These are phyloP conservation scores for Rhexocercosporidium sp. DNA, from an alignment of 2,329 filamentous ascomycete genomes.

Conservation along the genomic window DNA sequence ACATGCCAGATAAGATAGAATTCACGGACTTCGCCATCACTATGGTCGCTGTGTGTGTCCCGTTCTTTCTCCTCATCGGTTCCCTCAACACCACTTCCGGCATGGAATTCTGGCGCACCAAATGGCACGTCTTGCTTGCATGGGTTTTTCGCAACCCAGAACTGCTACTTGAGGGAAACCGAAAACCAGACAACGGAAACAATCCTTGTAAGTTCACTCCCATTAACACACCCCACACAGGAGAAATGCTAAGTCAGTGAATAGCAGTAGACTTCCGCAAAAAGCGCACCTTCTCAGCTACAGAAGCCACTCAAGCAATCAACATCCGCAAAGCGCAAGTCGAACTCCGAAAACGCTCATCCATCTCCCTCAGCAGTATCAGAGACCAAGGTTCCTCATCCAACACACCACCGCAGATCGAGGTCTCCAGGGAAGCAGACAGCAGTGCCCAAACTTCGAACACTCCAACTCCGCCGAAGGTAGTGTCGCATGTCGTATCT, in stretches of 20 bases:
- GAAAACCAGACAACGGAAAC: not conserved
- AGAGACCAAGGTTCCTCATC: not conserved
- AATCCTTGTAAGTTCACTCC: not conserved
- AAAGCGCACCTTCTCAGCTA: conserved; percentile 15
- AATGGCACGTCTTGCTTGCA: conserved; percentile 26
- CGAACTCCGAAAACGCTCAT: not conserved
- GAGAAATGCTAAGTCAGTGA: not conserved
- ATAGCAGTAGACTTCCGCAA: not conserved
- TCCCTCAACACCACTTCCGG: conserved; percentile 49
- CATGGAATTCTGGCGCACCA: conserved; percentile 38
- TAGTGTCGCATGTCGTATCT: not conserved
- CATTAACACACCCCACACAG: not conserved
- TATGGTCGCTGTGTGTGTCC: conserved; percentile 48
- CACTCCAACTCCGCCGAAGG: not conserved
- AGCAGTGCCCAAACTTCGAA: not conserved
- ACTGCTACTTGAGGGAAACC: not conserved
- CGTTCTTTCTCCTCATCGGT: conserved; percentile 54
- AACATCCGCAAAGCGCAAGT: conserved; percentile 15
- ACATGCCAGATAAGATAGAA: conserved; percentile 48
- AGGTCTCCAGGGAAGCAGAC: not conserved
- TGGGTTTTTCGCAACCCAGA: conserved; percentile 17
- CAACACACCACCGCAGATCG: conserved; percentile 7
- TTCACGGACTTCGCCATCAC: conserved; percentile 52
- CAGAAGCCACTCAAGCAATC: conserved; percentile 18
- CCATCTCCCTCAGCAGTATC: not conserved